Percentiles rank a stretch among this genome's conserved stretches.
phyloP scores from a whole-genome alignment of 176 grass and related monocot genomes.

The Lolium perenne region DNA sequence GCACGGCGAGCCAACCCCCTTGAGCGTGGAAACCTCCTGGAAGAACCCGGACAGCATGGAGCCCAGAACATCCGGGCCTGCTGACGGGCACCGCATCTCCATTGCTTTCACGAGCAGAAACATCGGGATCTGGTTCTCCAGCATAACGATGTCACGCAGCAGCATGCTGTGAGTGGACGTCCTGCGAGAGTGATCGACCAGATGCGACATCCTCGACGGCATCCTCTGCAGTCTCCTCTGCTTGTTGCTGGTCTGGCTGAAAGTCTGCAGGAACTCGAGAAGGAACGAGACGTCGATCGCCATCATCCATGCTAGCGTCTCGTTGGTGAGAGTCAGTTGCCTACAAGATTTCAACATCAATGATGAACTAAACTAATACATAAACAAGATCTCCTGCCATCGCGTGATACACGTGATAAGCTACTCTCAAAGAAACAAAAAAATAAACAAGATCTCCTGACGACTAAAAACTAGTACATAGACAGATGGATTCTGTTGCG shows the following conservation, averaged over 20 bases:
- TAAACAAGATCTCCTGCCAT: not conserved
- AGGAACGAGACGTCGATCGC: conserved; percentile 82
- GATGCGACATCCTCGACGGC: conserved; percentile 44
- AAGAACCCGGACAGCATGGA: conserved; percentile 62
- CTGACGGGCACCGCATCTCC: conserved; percentile 40
- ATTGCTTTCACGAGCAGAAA: conserved; percentile 57
- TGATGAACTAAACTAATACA: not conserved
- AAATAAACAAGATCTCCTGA: not conserved
- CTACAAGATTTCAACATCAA: conserved; percentile 23
- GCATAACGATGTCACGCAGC: conserved; percentile 64
- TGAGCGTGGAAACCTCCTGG: conserved; percentile 50
- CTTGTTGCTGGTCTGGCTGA: not conserved
- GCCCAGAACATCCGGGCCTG: conserved; percentile 14
- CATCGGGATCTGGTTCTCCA: conserved; percentile 86
- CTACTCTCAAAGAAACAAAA: not conserved
- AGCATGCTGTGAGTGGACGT: conserved; percentile 44
- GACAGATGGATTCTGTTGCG: not conserved
- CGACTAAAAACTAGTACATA: not conserved
- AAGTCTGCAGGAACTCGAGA: conserved; percentile 70
- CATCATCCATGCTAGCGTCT: conserved; percentile 88
- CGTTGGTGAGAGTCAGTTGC: conserved; percentile 60
- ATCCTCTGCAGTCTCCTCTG: conserved; percentile 21
- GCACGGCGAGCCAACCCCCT: conserved; percentile 23
- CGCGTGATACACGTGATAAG: too few species aligned
- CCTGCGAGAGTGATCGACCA: conserved; percentile 37